Percentiles rank a stretch among this genome's conserved stretches.
Conservation (phyloP, 2,329 filamentous ascomycete species). For the Sphaerulina vaccinii region DNA sequence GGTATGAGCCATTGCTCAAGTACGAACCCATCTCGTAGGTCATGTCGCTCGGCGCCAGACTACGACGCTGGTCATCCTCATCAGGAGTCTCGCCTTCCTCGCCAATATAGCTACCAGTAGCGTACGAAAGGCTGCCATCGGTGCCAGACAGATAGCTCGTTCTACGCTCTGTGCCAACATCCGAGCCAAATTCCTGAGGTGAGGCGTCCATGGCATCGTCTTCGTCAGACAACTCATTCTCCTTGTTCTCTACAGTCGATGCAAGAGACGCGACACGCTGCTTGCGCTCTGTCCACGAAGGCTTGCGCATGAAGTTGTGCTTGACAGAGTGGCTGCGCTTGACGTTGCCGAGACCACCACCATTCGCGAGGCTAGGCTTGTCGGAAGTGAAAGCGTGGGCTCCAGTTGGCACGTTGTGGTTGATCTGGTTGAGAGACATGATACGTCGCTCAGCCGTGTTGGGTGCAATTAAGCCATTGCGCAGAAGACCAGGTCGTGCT, state of each 20-base stretch:
- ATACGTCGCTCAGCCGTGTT: constrained; percentile 65
- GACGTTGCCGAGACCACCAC: constrained; percentile 28
- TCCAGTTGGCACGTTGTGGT: constrained; percentile 63
- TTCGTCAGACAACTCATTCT: constrained; percentile 50
- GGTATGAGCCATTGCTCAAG: constrained; percentile 50
- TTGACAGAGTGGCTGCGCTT: constrained; percentile 42
- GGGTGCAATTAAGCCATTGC: constrained; percentile 39
- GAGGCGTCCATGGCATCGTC: constrained; percentile 34
- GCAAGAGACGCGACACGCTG: constrained; percentile 28
- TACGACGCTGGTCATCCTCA: constrained; percentile 38
- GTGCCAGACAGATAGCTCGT: constrained; percentile 28
- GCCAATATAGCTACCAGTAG: constrained; percentile 31
- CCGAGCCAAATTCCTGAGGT: constrained; percentile 27
- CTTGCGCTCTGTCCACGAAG: constrained; percentile 35
- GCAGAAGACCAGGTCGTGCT: constrained; percentile 43
- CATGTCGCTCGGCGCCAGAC: constrained; percentile 46
- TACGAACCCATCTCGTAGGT: constrained; percentile 50
- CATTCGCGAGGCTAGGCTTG: constrained; percentile 30
- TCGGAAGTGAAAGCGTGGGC: constrained; percentile 39
- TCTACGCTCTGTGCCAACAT: constrained; percentile 26
- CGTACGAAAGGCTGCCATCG: constrained; percentile 28
- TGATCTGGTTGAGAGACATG: constrained; percentile 86
- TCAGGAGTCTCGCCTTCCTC: constrained; percentile 31
- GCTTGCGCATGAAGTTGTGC: constrained; percentile 34
- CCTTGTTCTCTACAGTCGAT: constrained; percentile 41